Evolutionary conservation across 2,329 filamentous ascomycete species (phyloP), one percentile per base, ranked within the genome.

Genomic region (Cercospora sojina): DNA sequence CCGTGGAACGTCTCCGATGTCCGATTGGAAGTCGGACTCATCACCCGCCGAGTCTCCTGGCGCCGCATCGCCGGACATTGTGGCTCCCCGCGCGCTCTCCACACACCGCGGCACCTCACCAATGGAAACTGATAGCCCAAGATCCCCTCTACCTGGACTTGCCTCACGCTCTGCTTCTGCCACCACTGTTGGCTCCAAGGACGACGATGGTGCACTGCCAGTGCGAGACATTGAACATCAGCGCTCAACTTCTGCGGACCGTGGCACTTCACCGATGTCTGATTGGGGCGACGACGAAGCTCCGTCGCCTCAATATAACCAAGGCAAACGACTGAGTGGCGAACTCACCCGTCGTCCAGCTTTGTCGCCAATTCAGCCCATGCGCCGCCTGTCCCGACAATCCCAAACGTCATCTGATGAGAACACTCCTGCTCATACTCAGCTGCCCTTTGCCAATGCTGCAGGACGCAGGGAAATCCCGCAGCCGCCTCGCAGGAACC

Each of bases 291-390:
- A 64, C 6, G 51, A 64, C 25, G 60, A 63, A 47, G 60, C 38
- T 20, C 51, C 51, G 3, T 63, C 60, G 16, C 60, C 60, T 20
- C 60, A 63, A 8, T 63, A 63, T 16, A 41, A 25, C n/a, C 13
- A 55, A 18, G 60, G 47, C 9, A 57, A 57, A 51, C 51, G 60
- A 3, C 20, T 25, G 4, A 63, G 60, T 25, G 51, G 49, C 13
- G 60, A 56, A 16, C 20, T 63, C 20, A n/a, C 41, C 18, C 55
- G 27, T 7, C 62, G 62, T 23, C 62, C 62, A 53, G 62, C 47
- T 8, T 49, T 67, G 10, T 67, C 65, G 6, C 65, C 65, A 32
- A 58, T 67, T 20, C 65, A 67, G 57, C 61, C 61, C 29, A 67
- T 61, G 65, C 59, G 61, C 13, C 62, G 64, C 20, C 41, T 58